These are phyloP conservation scores for Neurospora sp. DNA, from an alignment of 495 filamentous ascomycete species.

Conservation along the genomic window DNA sequence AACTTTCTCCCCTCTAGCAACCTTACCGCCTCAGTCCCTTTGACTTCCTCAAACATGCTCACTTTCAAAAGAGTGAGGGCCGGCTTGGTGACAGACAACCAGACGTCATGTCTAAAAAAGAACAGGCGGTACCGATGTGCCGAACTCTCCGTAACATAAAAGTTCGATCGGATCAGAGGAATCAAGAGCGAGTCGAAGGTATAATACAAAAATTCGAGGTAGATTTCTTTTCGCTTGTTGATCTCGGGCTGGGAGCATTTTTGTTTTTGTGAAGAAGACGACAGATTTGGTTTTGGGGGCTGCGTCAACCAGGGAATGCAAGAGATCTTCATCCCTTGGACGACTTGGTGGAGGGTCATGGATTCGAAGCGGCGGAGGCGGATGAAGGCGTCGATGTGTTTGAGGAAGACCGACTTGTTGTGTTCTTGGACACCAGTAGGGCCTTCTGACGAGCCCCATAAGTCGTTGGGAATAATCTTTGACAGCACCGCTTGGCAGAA, in stretches of 20 bases:
- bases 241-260: slow-evolving; percentile 63
- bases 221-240: slow-evolving; percentile 66
- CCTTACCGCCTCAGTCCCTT: too few species aligned
- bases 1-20: too few species aligned
- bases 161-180: slow-evolving; percentile 75
- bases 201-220: slow-evolving; percentile 83
- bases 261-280: too few species aligned
- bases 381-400: slow-evolving; percentile 66
- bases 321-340: slow-evolving; percentile 58
- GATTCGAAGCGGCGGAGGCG: slow-evolving; percentile 69
- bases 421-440: too few species aligned
- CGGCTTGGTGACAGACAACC: slow-evolving; percentile 66
- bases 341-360: slow-evolving; percentile 66
- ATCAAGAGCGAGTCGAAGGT: slow-evolving; percentile 85
- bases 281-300: slow-evolving; percentile 37
- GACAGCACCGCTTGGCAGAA: slow-evolving; percentile 73
- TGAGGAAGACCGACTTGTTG: slow-evolving; percentile 54
- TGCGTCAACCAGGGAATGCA: slow-evolving; percentile 64
- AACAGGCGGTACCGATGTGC: slow-evolving; percentile 72
- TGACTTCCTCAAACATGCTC: slow-evolving; percentile 70
- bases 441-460: too few species aligned
- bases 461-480: slow-evolving; percentile 62
- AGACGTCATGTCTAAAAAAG: slow-evolving; percentile 91
- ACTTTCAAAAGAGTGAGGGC: slow-evolving; percentile 47
- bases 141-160: slow-evolving; percentile 89